Base-by-base conservation (phyloP, 768 basidiomycete species). In the Trametes elegans region DNA sequence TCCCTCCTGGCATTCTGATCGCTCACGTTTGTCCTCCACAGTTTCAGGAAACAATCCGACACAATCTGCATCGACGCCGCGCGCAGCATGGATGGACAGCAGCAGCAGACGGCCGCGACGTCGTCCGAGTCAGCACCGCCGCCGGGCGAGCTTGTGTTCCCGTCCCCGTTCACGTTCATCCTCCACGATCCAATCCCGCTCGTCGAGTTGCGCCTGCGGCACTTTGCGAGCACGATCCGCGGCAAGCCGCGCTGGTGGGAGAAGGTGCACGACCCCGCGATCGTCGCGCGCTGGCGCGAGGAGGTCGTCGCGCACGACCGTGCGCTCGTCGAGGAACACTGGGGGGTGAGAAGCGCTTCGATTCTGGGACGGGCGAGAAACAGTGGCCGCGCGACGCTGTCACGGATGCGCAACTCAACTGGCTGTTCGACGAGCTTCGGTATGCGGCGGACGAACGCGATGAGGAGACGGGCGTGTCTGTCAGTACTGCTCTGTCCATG, bases 171-270 rank as follows among this genome's bases (percentile, higher is more conserved):
- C 39, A 43, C 19, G 9, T 53, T 47, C 39, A 52, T 40, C 28
- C 4, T 41, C 28, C 35, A 34, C 34, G n/a, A 36, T 11, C 44
- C 49, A 3, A 26, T 42, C 41, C 34, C 50, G 11, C 57, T 62
- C 44, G 41, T 59, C 29, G 61, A 62, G 45, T 27, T 53, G 5
- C 57, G 57, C 24, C 51, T 62, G 29, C 57, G 53, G 13, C 36
- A 26, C 18, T 50, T 62, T 27, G 32, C 52, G 21, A 23, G 43
- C 19, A 32, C 39, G 24, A 62, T 60, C 6, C 34, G 34, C n/a
- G 45, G 45, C 9, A 63, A 63, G 39, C 47, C 51, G 3, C 31
- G 42, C 10, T 63, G 62, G 62, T 60, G 58, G 51, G 53, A 58
- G 51, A 63, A 63, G 55, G 44, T 60, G n/a, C 9, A 46, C 31